Evolutionary conservation across 257 asterid species (phyloP), one percentile per base, ranked within the genome.

Genomic region (Cynanchum wilfordii): DNA sequence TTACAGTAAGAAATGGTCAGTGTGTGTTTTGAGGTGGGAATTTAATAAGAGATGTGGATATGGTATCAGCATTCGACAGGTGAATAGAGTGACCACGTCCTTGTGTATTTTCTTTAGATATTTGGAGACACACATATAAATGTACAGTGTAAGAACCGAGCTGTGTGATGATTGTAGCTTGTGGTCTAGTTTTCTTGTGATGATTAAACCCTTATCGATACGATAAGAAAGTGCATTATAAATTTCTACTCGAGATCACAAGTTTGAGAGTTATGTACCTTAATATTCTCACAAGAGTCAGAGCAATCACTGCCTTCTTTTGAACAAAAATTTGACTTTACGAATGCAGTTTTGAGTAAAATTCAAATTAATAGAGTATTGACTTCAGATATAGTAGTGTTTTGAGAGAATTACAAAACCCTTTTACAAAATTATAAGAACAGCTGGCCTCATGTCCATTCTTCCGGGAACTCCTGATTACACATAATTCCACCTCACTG

Each of bases 11-110:
- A 30, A 22, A 24, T n/a, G n/a, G n/a, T 47, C 49, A 19, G 69
- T 29, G 38, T 64, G 69, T 33, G 69, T 36, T 64, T 64, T 36
- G 69, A 64, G 69, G 50, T 64, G 50, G 69, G 69, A 64, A 17
- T 64, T 64, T 64, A 64, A 36, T 7, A 19, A 36, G 69, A 64
- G 69, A 64, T 36, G 50, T 64, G 69, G 69, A 64, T 64, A 64
- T 33, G 49, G 69, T 36, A 36, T 7, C 3, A 36, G 29, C 27
- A 19, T 10, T 64, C 29, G 49, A 36, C 9, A 64, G 69, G 69
- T 64, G 29, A 64, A 64, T 36, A 64, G 17, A 64, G 69, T 64
- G 69, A 64, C 69, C 69, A 64, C 69, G 69, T 64, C 69, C 49
- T 9, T 60, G 2, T 15, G 5, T 30, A 24, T 8, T 17, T 15